A percentile compares a stretch with the other conserved stretches of the same genome.
phyloP scores from a whole-genome alignment of 2,329 filamentous ascomycete species.

The Fusarium dlaminii region DNA sequence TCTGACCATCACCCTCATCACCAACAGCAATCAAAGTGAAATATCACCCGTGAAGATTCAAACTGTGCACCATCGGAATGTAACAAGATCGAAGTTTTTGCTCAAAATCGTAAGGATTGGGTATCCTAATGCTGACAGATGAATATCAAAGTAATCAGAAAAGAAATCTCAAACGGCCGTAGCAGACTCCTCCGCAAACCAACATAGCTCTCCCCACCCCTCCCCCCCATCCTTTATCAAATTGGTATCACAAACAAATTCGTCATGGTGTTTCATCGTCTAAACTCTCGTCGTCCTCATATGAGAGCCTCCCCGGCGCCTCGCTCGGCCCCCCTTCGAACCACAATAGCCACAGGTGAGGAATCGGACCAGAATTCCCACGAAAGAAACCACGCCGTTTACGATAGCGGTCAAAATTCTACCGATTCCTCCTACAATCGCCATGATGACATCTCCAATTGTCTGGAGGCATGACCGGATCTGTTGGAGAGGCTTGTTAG shows the following conservation, averaged over 20 bases:
- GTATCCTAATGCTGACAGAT: constrained; percentile 42
- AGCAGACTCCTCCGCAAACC: constrained; percentile 1
- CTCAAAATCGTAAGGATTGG: constrained; percentile 35
- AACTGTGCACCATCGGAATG: neutral
- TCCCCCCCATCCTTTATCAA: neutral
- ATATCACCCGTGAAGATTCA: neutral
- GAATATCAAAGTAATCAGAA: constrained; percentile 18
- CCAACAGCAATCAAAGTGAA: neutral
- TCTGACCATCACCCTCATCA: neutral
- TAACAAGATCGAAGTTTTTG: neutral
- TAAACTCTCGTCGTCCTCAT: constrained; percentile 30
- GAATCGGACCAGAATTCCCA: constrained; percentile 74
- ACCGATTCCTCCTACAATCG: constrained; percentile 73
- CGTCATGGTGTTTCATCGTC: neutral
- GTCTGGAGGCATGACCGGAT: constrained; percentile 68
- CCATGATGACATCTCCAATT: constrained; percentile 74
- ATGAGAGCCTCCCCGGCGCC: constrained; percentile 23
- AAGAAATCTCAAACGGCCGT: constrained; percentile 22
- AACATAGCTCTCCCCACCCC: neutral
- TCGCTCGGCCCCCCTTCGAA: constrained; percentile 24
- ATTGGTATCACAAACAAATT: constrained; percentile 16
- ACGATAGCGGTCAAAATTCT: constrained; percentile 73
- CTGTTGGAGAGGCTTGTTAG: constrained; percentile 49
- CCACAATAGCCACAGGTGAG: constrained; percentile 63
- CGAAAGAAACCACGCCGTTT: no score